Evolutionary conservation across 441 rosid genomes (phyloP).

Genomic region (Biscutella laevigata): DNA sequence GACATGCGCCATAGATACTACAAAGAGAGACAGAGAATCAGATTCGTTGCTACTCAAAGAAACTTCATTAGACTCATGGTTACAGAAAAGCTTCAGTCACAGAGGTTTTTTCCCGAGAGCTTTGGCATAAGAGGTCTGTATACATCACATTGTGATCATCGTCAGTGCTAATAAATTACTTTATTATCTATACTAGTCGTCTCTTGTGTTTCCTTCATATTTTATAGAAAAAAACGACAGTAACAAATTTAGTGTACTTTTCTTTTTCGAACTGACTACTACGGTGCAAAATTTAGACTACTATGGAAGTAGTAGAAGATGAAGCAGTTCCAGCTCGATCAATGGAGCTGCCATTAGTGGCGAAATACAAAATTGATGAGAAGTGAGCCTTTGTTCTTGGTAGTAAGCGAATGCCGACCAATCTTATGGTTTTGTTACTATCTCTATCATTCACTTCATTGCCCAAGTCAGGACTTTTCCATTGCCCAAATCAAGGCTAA

Average conservation of each 20-base stretch:
- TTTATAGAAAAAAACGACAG: not conserved
- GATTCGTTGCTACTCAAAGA: not conserved
- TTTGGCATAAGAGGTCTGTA: constrained; percentile 19
- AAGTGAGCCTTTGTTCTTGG: too few relatives aligned
- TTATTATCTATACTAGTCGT: not conserved
- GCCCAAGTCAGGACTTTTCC: too few relatives aligned
- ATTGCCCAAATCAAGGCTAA: too few relatives aligned
- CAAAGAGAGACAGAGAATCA: not conserved
- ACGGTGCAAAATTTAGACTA: constrained; percentile 13
- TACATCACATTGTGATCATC: constrained; percentile 4
- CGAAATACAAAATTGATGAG: too few relatives aligned
- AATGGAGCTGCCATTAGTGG: too few relatives aligned
- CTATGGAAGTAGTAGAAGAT: not conserved
- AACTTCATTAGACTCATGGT: not conserved
- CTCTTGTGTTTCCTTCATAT: constrained; percentile 1
- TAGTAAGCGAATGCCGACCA: too few relatives aligned
- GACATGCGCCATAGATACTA: constrained; percentile 16
- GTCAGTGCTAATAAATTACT: not conserved
- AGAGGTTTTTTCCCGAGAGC: constrained; percentile 1
- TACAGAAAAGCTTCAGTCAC: not conserved
- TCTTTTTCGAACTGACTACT: not conserved
- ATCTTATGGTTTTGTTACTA: too few relatives aligned
- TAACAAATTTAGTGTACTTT: not conserved
- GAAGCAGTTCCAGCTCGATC: too few relatives aligned
- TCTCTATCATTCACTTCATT: too few relatives aligned